Conservation (phyloP, 2,329 filamentous ascomycete species). For the Ophiostoma himal-ulmi region DNA sequence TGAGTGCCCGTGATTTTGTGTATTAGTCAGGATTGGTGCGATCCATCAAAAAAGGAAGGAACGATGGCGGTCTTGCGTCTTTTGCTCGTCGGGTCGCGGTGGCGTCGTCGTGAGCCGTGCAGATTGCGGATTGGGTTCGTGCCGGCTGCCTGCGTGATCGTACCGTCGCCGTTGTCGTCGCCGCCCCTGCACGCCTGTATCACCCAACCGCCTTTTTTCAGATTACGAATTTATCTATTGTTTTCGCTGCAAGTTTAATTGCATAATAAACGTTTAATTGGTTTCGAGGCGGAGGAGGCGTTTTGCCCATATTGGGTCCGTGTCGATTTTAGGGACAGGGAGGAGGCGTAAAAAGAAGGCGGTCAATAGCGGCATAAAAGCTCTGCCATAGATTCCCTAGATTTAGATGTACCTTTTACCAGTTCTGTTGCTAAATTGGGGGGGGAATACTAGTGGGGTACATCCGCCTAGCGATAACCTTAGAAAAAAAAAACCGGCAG, state of each 20-base stretch:
- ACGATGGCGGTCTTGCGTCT: background rate
- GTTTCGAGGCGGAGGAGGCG: background rate
- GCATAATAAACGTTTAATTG: conserved; percentile 8
- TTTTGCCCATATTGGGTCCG: background rate
- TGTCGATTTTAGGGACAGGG: background rate
- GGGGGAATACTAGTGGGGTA: background rate
- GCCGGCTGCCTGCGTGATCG: conserved; percentile 1
- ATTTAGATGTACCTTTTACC: background rate
- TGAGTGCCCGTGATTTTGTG: background rate
- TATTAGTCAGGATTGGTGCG: background rate
- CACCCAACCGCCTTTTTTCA: conserved; percentile 6
- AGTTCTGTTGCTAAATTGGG: background rate
- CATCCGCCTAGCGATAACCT: background rate
- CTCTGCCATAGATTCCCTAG: background rate
- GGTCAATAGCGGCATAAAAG: conserved; percentile 14
- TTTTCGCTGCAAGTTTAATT: conserved; percentile 3
- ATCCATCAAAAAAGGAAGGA: background rate
- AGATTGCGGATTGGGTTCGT: background rate
- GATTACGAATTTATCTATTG: background rate
- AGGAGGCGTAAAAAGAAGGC: conserved; percentile 7
- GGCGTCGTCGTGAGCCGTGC: background rate
- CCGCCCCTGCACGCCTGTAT: background rate
- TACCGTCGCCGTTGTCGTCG: conserved; percentile 7
- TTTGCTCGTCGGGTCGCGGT: background rate
- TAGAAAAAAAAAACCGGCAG: conserved; percentile 23